These are phyloP conservation scores for Fusarium piperis DNA, from an alignment of 2,329 filamentous ascomycete species.

Conservation along the genomic window DNA sequence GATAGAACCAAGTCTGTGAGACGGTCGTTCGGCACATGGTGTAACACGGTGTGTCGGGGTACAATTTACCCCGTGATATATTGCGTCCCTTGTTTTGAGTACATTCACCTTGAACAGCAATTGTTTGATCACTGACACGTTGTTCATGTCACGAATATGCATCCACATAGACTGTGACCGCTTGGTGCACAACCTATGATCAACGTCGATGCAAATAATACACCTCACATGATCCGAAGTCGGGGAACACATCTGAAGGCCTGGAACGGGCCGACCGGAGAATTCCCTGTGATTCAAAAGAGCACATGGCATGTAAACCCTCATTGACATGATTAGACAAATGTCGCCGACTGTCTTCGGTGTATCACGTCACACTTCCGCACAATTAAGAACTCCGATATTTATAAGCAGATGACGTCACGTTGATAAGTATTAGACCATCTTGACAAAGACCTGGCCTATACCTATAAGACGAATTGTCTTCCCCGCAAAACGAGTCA, in stretches of 20 bases:
- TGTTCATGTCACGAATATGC: neutral
- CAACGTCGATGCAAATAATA: neutral
- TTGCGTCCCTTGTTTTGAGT: neutral
- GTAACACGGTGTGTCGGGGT: neutral
- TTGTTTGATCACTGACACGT: neutral
- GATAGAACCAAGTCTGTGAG: neutral
- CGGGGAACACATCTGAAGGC: neutral
- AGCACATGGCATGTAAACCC: neutral
- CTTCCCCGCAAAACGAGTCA: neutral
- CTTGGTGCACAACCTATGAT: neutral
- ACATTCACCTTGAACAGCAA: neutral
- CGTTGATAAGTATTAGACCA: conserved; percentile 8
- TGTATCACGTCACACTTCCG: neutral
- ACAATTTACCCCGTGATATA: neutral
- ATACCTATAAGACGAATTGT: neutral
- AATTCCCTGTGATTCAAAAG: neutral
- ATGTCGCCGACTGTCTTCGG: neutral
- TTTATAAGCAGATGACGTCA: conserved; percentile 39
- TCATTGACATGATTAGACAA: neutral
- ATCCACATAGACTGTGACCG: neutral
- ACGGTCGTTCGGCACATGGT: neutral
- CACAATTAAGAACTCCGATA: neutral
- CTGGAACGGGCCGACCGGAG: neutral
- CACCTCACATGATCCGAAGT: neutral
- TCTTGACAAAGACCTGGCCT: neutral